Conservation (phyloP, 2,329 filamentous ascomycete species). For the Tothia fuscella region DNA sequence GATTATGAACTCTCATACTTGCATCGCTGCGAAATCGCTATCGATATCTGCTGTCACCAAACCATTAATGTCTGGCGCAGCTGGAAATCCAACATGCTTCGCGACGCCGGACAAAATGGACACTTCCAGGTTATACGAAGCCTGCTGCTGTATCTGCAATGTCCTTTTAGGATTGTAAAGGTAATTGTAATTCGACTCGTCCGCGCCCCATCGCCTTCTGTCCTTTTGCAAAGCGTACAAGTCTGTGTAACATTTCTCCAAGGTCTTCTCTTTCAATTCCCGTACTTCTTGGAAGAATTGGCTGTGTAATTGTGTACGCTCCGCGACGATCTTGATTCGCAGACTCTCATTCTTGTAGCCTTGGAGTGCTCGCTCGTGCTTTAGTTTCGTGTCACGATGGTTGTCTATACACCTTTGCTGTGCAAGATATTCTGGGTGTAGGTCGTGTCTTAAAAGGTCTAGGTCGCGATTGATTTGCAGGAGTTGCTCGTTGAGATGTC, state of each 20-base stretch:
- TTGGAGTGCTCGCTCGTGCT: conserved; percentile 61
- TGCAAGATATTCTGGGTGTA: conserved; percentile 82
- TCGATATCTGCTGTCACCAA: conserved; percentile 65
- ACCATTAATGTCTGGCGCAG: conserved; percentile 71
- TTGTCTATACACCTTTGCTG: conserved; percentile 82
- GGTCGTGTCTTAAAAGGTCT: conserved; percentile 47
- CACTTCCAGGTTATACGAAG: conserved; percentile 90
- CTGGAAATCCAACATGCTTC: conserved; percentile 92
- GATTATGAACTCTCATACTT: conserved; percentile 37
- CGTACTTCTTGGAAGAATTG: conserved; percentile 84
- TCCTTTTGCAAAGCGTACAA: conserved; percentile 92
- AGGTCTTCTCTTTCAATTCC: conserved; percentile 65
- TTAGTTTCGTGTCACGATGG: conserved; percentile 67
- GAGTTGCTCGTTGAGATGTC: conserved; percentile 62
- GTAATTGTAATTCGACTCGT: conserved; percentile 69
- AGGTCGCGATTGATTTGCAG: conserved; percentile 63
- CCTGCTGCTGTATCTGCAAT: conserved; percentile 71
- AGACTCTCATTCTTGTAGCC: conserved; percentile 64
- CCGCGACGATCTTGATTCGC: conserved; percentile 63
- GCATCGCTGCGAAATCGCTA: conserved; percentile 80
- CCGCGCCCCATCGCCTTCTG: conserved; percentile 64
- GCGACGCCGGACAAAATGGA: conserved; percentile 81
- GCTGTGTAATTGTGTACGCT: conserved; percentile 73
- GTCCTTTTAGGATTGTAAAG: conserved; percentile 66
- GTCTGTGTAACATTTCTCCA: conserved; percentile 73